A percentile compares a stretch with the other conserved stretches of the same genome.
These are phyloP conservation scores for Diaporthe vexans DNA, from an alignment of 2,329 filamentous ascomycete species.

Conservation along the genomic window DNA sequence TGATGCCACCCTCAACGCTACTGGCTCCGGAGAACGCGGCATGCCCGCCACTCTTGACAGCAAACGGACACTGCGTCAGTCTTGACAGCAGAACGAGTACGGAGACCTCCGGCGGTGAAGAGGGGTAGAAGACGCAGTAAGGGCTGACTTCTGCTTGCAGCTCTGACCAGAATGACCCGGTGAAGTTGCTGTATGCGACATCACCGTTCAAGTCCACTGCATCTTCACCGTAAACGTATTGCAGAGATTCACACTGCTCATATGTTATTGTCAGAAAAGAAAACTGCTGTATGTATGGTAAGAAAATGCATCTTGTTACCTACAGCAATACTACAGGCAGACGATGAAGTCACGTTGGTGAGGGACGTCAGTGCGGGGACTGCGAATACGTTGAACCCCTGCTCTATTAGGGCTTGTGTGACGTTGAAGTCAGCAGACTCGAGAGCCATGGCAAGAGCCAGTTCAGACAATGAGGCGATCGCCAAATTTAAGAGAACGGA, in stretches of 20 bases:
- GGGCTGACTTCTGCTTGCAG: conserved; percentile 41
- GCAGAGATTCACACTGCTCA: conserved; percentile 39
- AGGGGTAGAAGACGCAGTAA: conserved; percentile 33
- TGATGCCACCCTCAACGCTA: conserved; percentile 31
- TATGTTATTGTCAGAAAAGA: fast-evolving
- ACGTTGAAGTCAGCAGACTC: conserved; percentile 40
- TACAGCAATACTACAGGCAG: not conserved
- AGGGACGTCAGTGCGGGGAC: conserved; percentile 36
- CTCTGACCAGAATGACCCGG: conserved; percentile 39
- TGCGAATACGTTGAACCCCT: conserved; percentile 41
- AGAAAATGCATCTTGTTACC: not conserved
- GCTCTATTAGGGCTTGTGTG: conserved; percentile 39
- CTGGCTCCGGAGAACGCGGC: conserved; percentile 25
- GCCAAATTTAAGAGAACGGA: not conserved
- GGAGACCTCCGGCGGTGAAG: not conserved
- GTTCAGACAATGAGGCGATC: not conserved
- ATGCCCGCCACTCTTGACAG: conserved; percentile 35
- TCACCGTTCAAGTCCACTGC: conserved; percentile 34
- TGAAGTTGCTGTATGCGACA: conserved; percentile 32
- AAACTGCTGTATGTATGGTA: not conserved
- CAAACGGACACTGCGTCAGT: conserved; percentile 29
- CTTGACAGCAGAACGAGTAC: conserved; percentile 18
- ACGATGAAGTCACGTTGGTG: conserved; percentile 15
- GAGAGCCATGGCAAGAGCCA: not conserved
- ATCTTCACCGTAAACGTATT: conserved; percentile 32